Percentiles rank a stretch among this genome's conserved stretches.
These are phyloP conservation scores for Blepharisma japonicum DNA, from an alignment of 73 alveolate genomes.

Conservation along the genomic window DNA sequence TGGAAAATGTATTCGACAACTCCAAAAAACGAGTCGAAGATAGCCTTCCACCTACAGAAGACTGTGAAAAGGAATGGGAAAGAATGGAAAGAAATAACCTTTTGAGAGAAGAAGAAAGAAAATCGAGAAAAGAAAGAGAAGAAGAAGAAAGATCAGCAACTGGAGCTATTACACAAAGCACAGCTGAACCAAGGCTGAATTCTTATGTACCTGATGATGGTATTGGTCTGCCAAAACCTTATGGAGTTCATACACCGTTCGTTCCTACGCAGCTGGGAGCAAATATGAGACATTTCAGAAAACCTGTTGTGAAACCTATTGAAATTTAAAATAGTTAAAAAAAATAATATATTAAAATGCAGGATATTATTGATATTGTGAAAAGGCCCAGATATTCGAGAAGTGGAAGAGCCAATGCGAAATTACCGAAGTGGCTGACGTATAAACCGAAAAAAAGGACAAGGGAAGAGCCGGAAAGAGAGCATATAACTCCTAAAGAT, in stretches of 20 bases:
- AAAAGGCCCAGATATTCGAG: no score
- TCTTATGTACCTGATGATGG: slow-evolving; percentile 89
- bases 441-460: no score
- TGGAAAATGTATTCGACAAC: slow-evolving; percentile 73
- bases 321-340: slow-evolving; percentile 55
- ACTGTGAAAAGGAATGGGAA: slow-evolving; percentile 74
- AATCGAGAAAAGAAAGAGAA: slow-evolving; percentile 64
- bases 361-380: no score
- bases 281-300: slow-evolving; percentile 85
- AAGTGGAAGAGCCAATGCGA: no score
- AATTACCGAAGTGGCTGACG: no score
- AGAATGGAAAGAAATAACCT: slow-evolving; percentile 69
- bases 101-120: slow-evolving; percentile 64
- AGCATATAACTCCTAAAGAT: no score
- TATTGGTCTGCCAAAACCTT: slow-evolving; percentile 80
- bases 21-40: slow-evolving; percentile 69
- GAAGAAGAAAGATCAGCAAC: slow-evolving; percentile 62
- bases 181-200: slow-evolving; percentile 90
- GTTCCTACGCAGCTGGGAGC: slow-evolving; percentile 92
- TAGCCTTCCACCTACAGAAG: slow-evolving; percentile 93
- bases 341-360: no score
- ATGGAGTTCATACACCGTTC: slow-evolving; percentile 93
- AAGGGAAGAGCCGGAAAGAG: no score
- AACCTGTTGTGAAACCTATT: slow-evolving; percentile 74
- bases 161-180: slow-evolving; percentile 77